Base-by-base conservation (phyloP, 257 asterid species). In the Eucommia ulmoides region DNA sequence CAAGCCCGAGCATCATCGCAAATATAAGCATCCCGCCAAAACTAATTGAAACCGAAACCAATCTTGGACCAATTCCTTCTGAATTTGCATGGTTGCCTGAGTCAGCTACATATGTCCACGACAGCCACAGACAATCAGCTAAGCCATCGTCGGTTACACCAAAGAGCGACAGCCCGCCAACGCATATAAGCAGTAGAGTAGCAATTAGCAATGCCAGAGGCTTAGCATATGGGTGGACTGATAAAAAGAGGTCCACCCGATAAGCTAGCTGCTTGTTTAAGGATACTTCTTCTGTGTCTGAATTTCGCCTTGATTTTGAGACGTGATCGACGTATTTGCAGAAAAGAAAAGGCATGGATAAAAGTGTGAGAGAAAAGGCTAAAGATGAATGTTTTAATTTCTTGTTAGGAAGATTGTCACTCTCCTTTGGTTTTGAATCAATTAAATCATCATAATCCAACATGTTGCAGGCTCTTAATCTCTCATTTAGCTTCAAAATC, bases 1-100 rank as follows among this genome's bases (percentile, higher is more conserved):
- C 92, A 41, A 86, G 86, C 56, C 94, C 96, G 57, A 86, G 96
- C 96, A 86, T 82, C 96, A 86, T 86, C 47, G 92, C 94, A 75
- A 86, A 86, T 61, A 86, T 82, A 60, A 86, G 94, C 96, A 86
- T 86, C 65, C 96, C 96, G 62, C 94, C 94, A 10, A 80, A 86
- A 63, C 84, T 84, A 72, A 84, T 72, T 49, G 87, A 71, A 52
- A 84, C 87, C 1, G 91, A 81, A 46, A 81, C 95, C 58, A 81
- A 64, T 33, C 88, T 72, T 42, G 82, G 83, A 48, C 93, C 91
- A 9, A 77, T 41, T 69, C 91, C 93, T 67, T 77, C 91, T 55
- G 93, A 79, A 67, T 74, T 66, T 52, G 95, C 77, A 74, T 84
- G 95, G 63, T 74, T 84, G 61, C 93, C 93, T 1, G 93, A 74